Evolutionary conservation across 2,329 filamentous ascomycete species (phyloP), one percentile per base, ranked within the genome.

Genomic region (Penicillium sp.): DNA sequence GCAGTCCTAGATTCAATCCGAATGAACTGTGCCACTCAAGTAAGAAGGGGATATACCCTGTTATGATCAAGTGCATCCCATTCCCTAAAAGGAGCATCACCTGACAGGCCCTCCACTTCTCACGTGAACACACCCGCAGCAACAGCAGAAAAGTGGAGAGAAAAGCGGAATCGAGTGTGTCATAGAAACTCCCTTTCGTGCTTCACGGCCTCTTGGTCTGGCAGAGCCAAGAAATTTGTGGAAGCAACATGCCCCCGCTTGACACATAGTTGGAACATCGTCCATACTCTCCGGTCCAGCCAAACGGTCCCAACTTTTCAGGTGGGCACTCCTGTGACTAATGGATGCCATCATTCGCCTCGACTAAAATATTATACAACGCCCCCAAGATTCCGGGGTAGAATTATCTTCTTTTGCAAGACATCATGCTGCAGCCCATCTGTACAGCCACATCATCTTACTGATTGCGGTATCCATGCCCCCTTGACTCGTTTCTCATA

Each of bases 281-380:
- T n/a, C n/a, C n/a, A n/a, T n/a, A n/a, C n/a, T n/a, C n/a, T n/a
- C n/a, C n/a, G n/a, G n/a, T n/a, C n/a, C n/a, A n/a, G 18, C 18
- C 18, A 22, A 22, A 22, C 18, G 9, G 9, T 22, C 18, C 18
- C 5, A 9, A 22, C 5, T 22, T 9, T 22, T 9, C 18, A 30
- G 39, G 32, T 37, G 43, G 39, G 26, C 32, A 35, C 30, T 30
- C 15, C 23, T 23, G 45, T 45, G 41, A 38, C 42, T 42, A 47
- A 51, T 44, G 35, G 23, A 39, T 41, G 40, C 32, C 44, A 46
- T 50, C 42, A 45, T 50, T n/a, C 42, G 32, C 42, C 44, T 37
- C 17, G 32, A 23, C 45, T 48, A 46, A 42, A 46, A 41, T 50
- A 35, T 15, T 46, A 42, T 41, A 33, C 44, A 28, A 35, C 23